Evolutionary conservation across 306 rosid species (phyloP), one percentile per base, ranked within the genome.

Genomic region (Abrus precatorius): DNA sequence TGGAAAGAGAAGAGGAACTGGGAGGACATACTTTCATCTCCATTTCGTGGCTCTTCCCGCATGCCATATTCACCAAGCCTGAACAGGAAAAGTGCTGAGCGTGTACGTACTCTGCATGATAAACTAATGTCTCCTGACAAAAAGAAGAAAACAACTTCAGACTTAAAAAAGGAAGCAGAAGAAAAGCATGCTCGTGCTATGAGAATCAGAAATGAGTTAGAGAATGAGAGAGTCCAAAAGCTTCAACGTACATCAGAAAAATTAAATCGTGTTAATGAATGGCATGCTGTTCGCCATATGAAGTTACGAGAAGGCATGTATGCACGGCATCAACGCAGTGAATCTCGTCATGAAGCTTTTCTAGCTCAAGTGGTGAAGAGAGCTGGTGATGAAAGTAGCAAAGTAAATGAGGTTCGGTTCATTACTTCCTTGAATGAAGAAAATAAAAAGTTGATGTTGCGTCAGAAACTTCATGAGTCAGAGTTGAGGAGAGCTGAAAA

Each of bases 311-410:
- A 95, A 86, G 99, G 94, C 80, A 93, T 95, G 97, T 77, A 89
- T 91, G 98, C 99, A 62, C 99, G 99, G 41, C 99, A 95, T 73
- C 99, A 93, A 84, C 95, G 94, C 41, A 87, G 97, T 82, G 99
- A 89, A 77, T 91, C 99, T 85, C 97, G 98, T 38, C 99, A 95
- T 79, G 99, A 95, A 88, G 99, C 99, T 57, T 92, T 81, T 88
- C 87, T 95, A 80, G 99, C 99, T 85, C 99, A 93, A 91, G 98
- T 93, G 82, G 98, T 57, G 40, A 95, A 86, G 90, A 95, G 99
- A 91, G 99, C 99, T 88, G 98, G 99, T 38, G 98, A 95, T 80
- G 99, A 95, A 83, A 95, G 97, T 86, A 95, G 97, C 86, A 95
- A 95, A 89, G 99, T 95, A 32, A 95, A 95, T 28, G 99, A 95